These are phyloP conservation scores for Globisporangium cystogenes DNA, from an alignment of 352 stramenopile species.

Conservation along the genomic window DNA sequence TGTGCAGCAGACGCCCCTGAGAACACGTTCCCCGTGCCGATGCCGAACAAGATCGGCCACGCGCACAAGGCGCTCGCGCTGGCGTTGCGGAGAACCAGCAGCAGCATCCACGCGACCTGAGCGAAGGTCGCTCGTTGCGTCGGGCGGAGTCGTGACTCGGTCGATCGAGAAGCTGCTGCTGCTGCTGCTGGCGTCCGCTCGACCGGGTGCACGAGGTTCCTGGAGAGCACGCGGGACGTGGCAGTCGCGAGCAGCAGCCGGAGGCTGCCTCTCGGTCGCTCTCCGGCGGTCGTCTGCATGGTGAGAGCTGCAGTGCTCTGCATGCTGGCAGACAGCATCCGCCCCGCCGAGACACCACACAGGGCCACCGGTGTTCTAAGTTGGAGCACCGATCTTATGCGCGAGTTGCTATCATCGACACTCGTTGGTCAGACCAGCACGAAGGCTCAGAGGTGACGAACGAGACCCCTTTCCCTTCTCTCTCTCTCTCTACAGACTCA, in stretches of 20 bases:
- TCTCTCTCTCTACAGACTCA: constrained; percentile 13
- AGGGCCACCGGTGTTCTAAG: too few species aligned
- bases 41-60: constrained; percentile 13
- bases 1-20: constrained; percentile 14
- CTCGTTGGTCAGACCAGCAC: too few species aligned
- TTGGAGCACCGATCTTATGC: too few species aligned
- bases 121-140: not conserved
- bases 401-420: too few species aligned
- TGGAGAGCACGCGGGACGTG: not conserved
- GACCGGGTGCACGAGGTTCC: not conserved
- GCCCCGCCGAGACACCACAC: too few species aligned
- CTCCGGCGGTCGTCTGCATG: not conserved
- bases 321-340: too few species aligned
- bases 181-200: not conserved
- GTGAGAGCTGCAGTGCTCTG: not conserved
- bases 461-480: too few species aligned
- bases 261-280: not conserved
- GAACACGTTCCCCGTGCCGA: constrained; percentile 23
- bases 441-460: not conserved
- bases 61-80: constrained; percentile 13
- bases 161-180: not conserved
- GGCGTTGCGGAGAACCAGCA: constrained; percentile 17
- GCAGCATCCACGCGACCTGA: constrained; percentile 1
- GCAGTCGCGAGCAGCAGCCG: not conserved
- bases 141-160: not conserved